Evolutionary conservation across 805 yeast species (phyloP), one percentile per base, ranked within the genome.

Genomic region (Metschnikowia proteae): DNA sequence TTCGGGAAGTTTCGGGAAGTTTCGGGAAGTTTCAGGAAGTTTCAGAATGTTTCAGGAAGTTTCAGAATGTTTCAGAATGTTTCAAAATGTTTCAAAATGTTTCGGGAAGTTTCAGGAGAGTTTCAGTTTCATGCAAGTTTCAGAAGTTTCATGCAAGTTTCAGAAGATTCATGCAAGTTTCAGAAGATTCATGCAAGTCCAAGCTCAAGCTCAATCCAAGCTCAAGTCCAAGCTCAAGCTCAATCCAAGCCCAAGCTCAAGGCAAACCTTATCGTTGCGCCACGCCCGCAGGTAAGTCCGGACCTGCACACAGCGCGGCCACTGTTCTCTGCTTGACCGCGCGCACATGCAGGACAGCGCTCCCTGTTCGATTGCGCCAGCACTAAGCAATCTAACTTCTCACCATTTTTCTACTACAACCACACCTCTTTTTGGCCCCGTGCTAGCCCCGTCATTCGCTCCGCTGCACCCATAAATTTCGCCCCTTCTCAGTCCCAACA

Each of bases 361-460:
- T 28, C 45, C 31, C 45, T 32, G 23, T n/a, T 32, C 30, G 45
- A 32, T 41, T 41, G 45, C 45, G 45, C 45, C 45, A 41, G 45
- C 45, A 32, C 33, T 32, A 41, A 40, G 37, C 45, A 41, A 41
- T 25, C 29, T 22, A n/a, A 41, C 32, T 26, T 26, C 40, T 37
- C 40, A 37, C 36, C 38, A 13, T 13, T 23, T 32, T 39, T 36
- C 38, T 4, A 23, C 34, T 11, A 11, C 17, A 29, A 30, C 43
- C 23, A 22, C 45, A 7, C 11, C 33, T 26, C 36, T 41, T 32
- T 41, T 25, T 13, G 45, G 28, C 17, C 30, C 31, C 37, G 44
- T 32, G 34, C 23, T 25, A 31, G 45, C 37, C 45, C 37, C 11
- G 13, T 23, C 7, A n/a, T 13, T 23, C 22, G 27, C 17, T 36